Base-by-base conservation (phyloP, 345 rosid genomes). In the Camelina neglecta region DNA sequence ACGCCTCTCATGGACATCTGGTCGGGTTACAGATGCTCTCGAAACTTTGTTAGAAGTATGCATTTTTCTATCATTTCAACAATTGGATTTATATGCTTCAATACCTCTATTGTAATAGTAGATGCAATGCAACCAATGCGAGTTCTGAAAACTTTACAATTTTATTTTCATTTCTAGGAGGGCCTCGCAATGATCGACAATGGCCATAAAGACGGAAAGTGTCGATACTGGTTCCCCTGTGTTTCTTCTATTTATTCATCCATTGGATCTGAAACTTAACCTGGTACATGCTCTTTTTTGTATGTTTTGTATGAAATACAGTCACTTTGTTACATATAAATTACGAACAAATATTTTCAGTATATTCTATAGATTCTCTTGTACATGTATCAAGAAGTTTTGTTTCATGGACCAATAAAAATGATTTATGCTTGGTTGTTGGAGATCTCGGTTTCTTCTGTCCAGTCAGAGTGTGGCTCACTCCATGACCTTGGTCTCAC, bases 181-280 rank as follows among this genome's bases (percentile, higher is more conserved):
- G 96, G 97, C 49, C 91, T 93, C 69, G 96, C 91, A 1, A 88
- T 93, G 97, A 86, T 93, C 10, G 96, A 93, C 74, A 91, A 89
- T 26, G 98, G 98, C 65, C 88, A 85, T 58, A 79, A 72, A 62
- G 93, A 89, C 62, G 87, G 94, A 8, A 91, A 82, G 76, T 89
- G 91, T 56, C 81, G 85, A n/a, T 89, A 89, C 72, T 89, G 96
- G 98, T 89, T 93, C 79, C 93, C 98, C 11, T 91, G 97, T 75
- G 97, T 87, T 66, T 85, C 91, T 35, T 81, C 93, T 67, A 84
- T 85, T 24, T 82, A 90, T 51, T 82, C 89, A 3, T 75, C 82
- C 7, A 75, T 77, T 1, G 92, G 76, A 54, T 59, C 81, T 60
- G 90, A 84, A 67, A 23, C 69, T 47, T 78, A 53, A 78, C 47